A percentile compares a stretch with the other conserved stretches of the same genome.
phyloP scores from a whole-genome alignment of 345 rosid genomes.

The Microcos paniculata region DNA sequence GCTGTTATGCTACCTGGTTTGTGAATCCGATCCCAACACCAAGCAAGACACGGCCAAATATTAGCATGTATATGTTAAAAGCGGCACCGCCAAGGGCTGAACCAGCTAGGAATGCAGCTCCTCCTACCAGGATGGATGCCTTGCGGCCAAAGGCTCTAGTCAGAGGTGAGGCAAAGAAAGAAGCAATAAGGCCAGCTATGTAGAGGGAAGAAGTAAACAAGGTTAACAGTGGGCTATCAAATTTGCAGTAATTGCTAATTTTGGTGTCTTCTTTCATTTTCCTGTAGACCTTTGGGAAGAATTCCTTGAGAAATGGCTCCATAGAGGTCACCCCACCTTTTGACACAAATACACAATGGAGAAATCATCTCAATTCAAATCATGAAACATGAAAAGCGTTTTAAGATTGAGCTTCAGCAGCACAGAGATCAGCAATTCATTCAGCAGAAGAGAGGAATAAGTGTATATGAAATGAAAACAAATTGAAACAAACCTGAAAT shows the following conservation, averaged over 20 bases:
- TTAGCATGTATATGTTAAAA: conserved; percentile 49
- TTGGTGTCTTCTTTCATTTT: conserved; percentile 49
- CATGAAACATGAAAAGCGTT: not conserved
- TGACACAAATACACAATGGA: not conserved
- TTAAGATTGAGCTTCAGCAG: not conserved
- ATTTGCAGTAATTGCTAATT: conserved; percentile 70
- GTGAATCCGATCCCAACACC: conserved; percentile 76
- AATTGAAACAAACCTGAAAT: conserved; percentile 50
- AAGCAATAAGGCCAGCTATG: conserved; percentile 60
- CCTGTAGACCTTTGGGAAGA: conserved; percentile 52
- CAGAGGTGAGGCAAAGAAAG: conserved; percentile 56
- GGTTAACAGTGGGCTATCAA: conserved; percentile 66
- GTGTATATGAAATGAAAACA: not conserved
- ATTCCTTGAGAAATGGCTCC: conserved; percentile 62
- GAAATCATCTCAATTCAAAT: not conserved
- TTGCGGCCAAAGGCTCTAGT: conserved; percentile 63
- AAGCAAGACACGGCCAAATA: conserved; percentile 65
- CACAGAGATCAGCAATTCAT: not conserved
- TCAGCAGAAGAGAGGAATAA: not conserved
- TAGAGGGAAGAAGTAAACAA: conserved; percentile 80
- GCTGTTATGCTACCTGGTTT: conserved; percentile 62
- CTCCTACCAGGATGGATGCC: conserved; percentile 58
- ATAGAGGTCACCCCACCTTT: conserved; percentile 83
- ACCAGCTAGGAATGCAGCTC: conserved; percentile 59
- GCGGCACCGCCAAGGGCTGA: conserved; percentile 63